These are phyloP conservation scores for Mortierella sp. DNA, from an alignment of 371 early-diverging fungal species.

Conservation along the genomic window DNA sequence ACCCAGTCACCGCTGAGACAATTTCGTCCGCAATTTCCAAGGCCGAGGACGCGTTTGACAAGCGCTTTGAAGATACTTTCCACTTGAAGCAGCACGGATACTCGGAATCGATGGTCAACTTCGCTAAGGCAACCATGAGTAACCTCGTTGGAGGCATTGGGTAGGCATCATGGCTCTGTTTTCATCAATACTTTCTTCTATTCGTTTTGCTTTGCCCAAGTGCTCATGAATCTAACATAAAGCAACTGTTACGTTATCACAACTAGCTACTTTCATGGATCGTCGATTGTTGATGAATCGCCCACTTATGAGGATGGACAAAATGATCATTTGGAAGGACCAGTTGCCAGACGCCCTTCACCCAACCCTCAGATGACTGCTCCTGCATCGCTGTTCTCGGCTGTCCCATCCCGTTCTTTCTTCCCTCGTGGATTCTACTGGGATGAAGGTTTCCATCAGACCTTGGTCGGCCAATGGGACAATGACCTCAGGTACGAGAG, in stretches of 20 bases:
- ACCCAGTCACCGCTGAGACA: conserved; percentile 27
- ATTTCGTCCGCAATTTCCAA: conserved; percentile 45
- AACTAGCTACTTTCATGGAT: conserved; percentile 61
- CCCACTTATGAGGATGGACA: conserved; percentile 65
- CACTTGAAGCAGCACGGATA: conserved; percentile 78
- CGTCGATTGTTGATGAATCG: conserved; percentile 62
- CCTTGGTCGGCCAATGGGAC: conserved; percentile 91
- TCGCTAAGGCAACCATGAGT: conserved; percentile 84
- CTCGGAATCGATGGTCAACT: conserved; percentile 67
- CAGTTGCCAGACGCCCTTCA: conserved; percentile 55
- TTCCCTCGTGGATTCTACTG: conserved; percentile 98
- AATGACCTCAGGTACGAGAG: conserved; percentile 75
- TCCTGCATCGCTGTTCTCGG: conserved; percentile 83
- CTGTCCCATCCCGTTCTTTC: conserved; percentile 93
- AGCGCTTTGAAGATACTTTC: conserved; percentile 84
- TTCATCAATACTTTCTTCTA: neutral
- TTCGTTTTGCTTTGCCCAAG: too few relatives aligned
- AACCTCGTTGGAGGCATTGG: conserved; percentile 95
- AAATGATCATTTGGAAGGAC: conserved; percentile 63
- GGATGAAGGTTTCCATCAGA: conserved; percentile 97
- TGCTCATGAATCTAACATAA: neutral
- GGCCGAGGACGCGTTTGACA: conserved; percentile 68
- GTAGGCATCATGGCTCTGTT: conserved; percentile 42
- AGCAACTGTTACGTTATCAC: neutral
- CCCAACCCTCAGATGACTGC: conserved; percentile 69